phyloP scores from a whole-genome alignment of 371 early-diverging fungal species.

The Mortierella sp. region DNA sequence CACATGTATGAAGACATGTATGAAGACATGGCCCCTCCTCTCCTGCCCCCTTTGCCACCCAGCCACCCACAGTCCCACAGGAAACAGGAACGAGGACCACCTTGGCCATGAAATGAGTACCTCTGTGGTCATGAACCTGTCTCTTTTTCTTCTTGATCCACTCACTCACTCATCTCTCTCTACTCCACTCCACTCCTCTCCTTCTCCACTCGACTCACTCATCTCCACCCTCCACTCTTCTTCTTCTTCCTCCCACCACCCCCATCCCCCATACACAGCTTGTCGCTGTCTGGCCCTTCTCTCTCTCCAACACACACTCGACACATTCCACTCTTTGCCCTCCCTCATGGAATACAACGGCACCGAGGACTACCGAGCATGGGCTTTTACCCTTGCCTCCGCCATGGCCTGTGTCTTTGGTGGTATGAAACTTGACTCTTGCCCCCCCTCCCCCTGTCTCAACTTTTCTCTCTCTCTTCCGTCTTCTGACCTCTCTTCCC shows the following conservation, averaged over 20 bases:
- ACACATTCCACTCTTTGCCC: not conserved
- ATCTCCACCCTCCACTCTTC: not conserved
- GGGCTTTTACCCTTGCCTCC: constrained; percentile 48
- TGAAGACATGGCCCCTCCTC: too few species aligned
- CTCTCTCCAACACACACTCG: constrained; percentile 1
- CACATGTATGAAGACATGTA: too few species aligned
- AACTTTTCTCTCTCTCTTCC: not conserved
- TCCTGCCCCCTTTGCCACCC: too few species aligned
- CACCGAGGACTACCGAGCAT: constrained; percentile 35
- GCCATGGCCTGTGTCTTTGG: constrained; percentile 52
- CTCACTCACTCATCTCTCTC: constrained; percentile 3
- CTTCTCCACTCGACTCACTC: not conserved
- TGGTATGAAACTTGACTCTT: constrained; percentile 13
- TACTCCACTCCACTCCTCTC: not conserved
- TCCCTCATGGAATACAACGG: constrained; percentile 1
- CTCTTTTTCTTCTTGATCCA: not conserved
- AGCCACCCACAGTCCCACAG: too few species aligned
- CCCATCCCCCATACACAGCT: constrained; percentile 1
- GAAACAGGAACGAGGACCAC: not conserved
- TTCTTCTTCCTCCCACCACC: not conserved
- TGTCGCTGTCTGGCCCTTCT: constrained; percentile 1
- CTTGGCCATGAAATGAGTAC: too few species aligned
- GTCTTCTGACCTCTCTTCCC: not conserved
- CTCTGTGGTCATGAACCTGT: not conserved
- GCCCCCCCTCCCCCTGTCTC: not conserved